phyloP scores from a whole-genome alignment of 257 asterid genomes.

The Solanum etuberosum region DNA sequence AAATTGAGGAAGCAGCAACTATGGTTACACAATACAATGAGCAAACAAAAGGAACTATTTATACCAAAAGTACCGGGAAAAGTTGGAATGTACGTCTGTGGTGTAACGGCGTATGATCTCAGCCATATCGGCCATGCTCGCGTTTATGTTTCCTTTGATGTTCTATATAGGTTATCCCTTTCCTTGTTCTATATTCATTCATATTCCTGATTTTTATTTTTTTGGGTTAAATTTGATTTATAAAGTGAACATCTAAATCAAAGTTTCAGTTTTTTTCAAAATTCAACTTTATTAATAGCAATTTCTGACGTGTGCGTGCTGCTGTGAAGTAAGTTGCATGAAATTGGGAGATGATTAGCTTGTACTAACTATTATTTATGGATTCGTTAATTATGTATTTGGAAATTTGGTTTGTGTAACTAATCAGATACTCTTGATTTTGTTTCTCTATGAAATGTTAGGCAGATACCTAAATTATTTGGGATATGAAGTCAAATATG shows the following conservation, averaged over 20 bases:
- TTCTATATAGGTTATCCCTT: constrained; percentile 47
- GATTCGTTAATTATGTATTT: neutral
- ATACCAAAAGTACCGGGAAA: constrained; percentile 58
- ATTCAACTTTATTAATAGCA: neutral
- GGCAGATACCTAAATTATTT: constrained; percentile 84
- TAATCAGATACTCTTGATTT: constrained; percentile 15
- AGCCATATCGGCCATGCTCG: constrained; percentile 99
- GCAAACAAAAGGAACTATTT: constrained; percentile 64
- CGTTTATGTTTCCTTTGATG: constrained; percentile 86
- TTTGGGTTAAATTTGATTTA: neutral
- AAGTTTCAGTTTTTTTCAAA: neutral
- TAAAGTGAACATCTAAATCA: neutral
- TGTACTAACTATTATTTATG: neutral
- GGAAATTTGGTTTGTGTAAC: neutral
- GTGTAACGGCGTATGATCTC: constrained; percentile 94
- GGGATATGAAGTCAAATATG: constrained; percentile 89
- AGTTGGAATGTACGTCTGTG: constrained; percentile 96
- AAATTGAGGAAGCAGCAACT: constrained; percentile 27
- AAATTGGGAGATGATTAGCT: neutral
- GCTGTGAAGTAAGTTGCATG: neutral
- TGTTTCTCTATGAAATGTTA: constrained; percentile 24
- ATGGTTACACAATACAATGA: constrained; percentile 85
- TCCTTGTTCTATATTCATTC: neutral
- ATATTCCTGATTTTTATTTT: neutral
- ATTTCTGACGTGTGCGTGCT: neutral